Evolutionary conservation across 208 protist genomes (phyloP), one percentile per base, ranked within the genome.

Genomic region (Porcisia deanei): DNA sequence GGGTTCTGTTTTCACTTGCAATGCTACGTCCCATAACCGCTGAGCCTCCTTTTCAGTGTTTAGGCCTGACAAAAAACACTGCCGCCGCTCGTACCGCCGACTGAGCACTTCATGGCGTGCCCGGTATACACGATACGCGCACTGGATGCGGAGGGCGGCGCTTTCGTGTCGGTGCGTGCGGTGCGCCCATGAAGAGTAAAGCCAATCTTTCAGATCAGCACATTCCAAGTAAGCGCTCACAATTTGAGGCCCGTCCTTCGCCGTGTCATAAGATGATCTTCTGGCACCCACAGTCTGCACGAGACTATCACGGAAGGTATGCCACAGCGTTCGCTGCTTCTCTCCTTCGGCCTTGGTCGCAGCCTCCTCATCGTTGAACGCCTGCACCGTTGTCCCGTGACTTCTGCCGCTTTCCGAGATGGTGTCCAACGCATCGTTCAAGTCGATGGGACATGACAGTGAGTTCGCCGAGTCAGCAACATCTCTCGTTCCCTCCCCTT

Each of bases 111-210:
- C 76, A 47, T 60, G 37, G 20, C 87, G 88, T 1, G 94, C 87
- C 10, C 78, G 43, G 76, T 94, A 89, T 16, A 70, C 76, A 7
- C 94, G 90, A 73, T 89, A 97, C 2, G 91, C 90, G 49, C 88
- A 85, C 71, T 96, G 91, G 73, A 97, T 95, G 25, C 71, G 74
- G 10, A 96, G 76, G 22, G 94, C 94, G 10, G 94, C 94, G 55
- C 86, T 88, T 75, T 97, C 94, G 75, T 97, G 94, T 7, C 85
- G 82, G 70, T 96, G 88, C 1, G 90, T 95, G 84, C 85, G 86
- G 66, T 87, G 74, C n/a, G 67, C 58, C 91, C 94, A 95, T 43
- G 79, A 72, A 14, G 68, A 58, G 34, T 94, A 72, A 25, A 97
- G 74, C 91, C 94, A 97, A 0, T 86, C 58, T 52, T 91, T 89